Base-by-base conservation (phyloP, 108 stramenopile species). In the Discostella stelligeroides region DNA sequence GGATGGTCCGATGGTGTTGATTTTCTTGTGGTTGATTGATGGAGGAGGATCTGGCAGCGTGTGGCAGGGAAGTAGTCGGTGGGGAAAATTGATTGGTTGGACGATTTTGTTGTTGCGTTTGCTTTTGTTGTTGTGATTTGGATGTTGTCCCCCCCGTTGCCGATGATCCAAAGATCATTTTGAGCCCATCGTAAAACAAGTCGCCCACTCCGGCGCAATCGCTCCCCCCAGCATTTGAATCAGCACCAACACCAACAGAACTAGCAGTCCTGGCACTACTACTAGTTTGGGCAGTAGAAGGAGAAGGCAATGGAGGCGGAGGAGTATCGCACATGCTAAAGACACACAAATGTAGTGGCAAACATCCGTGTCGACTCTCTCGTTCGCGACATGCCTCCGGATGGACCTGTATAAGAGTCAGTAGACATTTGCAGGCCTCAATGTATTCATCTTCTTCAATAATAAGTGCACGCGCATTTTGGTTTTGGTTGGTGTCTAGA, bases 321-420 rank as follows among this genome's bases (percentile, higher is more conserved):
- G 79, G 80, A 7, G 85, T 82, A 9, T 79, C 75, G 60, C 89
- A 92, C 63, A 91, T 90, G 15, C 91, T 90, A 76, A 95, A 95
- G 13, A 87, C 85, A 7, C 87, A 89, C 67, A 95, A 66, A 79
- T 95, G 94, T 25, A 95, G 46, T 2, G 94, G 94, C 60, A 95
- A 66, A 73, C 94, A 95, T 9, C 94, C 94, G 56, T 95, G 94
- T 27, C 91, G 82, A n/a, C 87, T 83, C 50, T 95, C 94, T 58
- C 94, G 72, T 61, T 76, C 76, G 60, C 82, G 73, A 14, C 88
- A 88, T 24, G 91, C 91, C 50, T 91, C 89, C 8, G 94, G 94
- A 59, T 92, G 87, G 10, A 91, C 17, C 40, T 70, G 50, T 8
- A 95, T 65, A 10, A 95, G 67, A 5, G 75, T 56, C 18, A 92